Percentiles rank a stretch among this genome's conserved stretches.
Evolutionary conservation across 805 yeast genomes (phyloP).

Genomic region (Nakazawaea ambrosiae): DNA sequence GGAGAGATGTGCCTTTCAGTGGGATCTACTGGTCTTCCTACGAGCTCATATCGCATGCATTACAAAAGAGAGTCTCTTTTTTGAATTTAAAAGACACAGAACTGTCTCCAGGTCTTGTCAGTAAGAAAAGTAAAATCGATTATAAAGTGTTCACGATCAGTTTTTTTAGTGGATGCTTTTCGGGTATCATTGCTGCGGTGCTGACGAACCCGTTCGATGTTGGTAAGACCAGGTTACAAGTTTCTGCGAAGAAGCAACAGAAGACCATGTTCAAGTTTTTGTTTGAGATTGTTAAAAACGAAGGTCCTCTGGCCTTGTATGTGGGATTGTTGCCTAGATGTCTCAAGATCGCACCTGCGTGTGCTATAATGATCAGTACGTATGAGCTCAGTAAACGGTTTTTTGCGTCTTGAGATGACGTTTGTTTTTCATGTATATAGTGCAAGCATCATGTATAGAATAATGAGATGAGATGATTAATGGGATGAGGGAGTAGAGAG

Average conservation of each 20-base stretch:
- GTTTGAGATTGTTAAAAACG: slow-evolving; percentile 52
- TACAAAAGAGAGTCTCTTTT: slow-evolving; percentile 20
- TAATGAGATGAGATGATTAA: neutral
- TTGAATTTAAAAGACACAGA: neutral
- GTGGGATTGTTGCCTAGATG: slow-evolving; percentile 84
- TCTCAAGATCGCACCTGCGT: slow-evolving; percentile 89
- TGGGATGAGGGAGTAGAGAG: too few relatives aligned
- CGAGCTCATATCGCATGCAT: slow-evolving; percentile 37
- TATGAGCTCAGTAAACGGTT: slow-evolving; percentile 82
- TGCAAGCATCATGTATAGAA: neutral
- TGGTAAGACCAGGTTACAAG: slow-evolving; percentile 88
- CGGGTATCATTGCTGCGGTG: slow-evolving; percentile 83
- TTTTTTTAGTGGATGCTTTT: slow-evolving; percentile 74
- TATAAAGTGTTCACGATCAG: slow-evolving; percentile 45
- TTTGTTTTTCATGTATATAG: too few relatives aligned
- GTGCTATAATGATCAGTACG: slow-evolving; percentile 97
- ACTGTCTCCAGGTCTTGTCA: neutral
- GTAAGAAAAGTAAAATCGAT: slow-evolving; percentile 15
- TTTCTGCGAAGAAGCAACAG: slow-evolving; percentile 35
- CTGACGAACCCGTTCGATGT: slow-evolving; percentile 95
- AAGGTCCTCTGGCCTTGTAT: slow-evolving; percentile 80
- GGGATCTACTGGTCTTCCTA: slow-evolving; percentile 92
- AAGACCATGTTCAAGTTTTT: slow-evolving; percentile 66
- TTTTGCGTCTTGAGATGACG: too few relatives aligned
- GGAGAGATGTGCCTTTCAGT: slow-evolving; percentile 97